These are phyloP conservation scores for Manihot esculenta DNA, from an alignment of 441 rosid genomes.

Conservation along the genomic window DNA sequence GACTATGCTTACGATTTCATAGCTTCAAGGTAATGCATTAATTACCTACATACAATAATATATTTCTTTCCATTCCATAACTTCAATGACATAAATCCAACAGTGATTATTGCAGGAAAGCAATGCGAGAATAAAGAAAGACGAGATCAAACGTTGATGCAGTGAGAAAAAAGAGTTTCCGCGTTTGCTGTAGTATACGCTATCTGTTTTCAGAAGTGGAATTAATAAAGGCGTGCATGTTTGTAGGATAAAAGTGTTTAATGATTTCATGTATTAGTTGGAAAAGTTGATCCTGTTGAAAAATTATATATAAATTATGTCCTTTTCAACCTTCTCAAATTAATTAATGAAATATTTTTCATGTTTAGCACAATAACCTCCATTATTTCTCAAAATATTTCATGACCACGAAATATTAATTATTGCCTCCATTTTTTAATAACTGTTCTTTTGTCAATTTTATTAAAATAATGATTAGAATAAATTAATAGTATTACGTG, in stretches of 20 bases:
- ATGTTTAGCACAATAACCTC: neutral
- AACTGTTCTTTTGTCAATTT: too few relatives aligned
- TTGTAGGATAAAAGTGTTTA: neutral
- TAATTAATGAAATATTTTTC: neutral
- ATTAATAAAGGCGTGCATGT: conserved; percentile 7
- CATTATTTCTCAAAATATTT: too few relatives aligned
- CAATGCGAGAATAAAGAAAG: neutral
- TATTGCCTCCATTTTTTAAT: too few relatives aligned
- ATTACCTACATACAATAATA: neutral
- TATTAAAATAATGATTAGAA: too few relatives aligned
- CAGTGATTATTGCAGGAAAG: neutral
- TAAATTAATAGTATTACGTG: too few relatives aligned
- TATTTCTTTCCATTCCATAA: too few relatives aligned
- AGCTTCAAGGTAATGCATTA: neutral
- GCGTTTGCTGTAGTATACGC: neutral
- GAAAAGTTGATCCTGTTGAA: neutral
- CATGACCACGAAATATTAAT: too few relatives aligned
- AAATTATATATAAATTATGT: neutral
- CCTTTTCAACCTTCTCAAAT: neutral
- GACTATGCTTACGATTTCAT: neutral
- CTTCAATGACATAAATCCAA: neutral
- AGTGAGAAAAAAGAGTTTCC: neutral
- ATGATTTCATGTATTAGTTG: too few relatives aligned
- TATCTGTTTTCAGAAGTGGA: neutral
- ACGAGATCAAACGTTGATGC: too few relatives aligned